Conservation (phyloP, 2,329 filamentous ascomycete species). For the Gyromitra esculenta region DNA sequence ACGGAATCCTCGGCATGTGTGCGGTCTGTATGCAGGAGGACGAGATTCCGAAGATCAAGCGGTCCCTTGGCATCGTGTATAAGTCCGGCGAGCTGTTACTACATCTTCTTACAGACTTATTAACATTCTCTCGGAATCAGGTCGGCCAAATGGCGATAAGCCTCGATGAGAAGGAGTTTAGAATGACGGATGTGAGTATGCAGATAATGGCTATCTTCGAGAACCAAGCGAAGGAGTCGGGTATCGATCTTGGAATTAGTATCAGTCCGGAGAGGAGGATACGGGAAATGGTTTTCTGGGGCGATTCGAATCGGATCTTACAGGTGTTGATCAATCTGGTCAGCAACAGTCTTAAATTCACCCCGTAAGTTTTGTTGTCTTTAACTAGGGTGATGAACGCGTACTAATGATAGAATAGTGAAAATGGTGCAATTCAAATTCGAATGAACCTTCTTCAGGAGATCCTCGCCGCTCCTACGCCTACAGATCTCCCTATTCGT, state of each 20-base stretch:
- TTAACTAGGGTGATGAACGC: background rate
- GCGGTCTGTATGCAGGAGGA: conserved; percentile 93
- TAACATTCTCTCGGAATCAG: conserved; percentile 95
- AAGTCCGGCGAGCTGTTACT: conserved; percentile 85
- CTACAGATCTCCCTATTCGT: conserved; percentile 9
- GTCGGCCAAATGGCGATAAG: conserved; percentile 80
- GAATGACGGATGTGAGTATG: conserved; percentile 81
- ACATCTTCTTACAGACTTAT: conserved; percentile 85
- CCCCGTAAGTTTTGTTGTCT: conserved; percentile 64
- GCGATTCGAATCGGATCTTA: conserved; percentile 89
- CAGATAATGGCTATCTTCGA: conserved; percentile 89
- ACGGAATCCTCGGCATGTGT: conserved; percentile 94
- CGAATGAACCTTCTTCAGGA: conserved; percentile 73
- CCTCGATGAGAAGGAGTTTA: conserved; percentile 85
- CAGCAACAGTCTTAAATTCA: conserved; percentile 92
- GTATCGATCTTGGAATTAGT: conserved; percentile 76
- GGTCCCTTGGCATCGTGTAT: conserved; percentile 86
- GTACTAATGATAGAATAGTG: conserved; percentile 49
- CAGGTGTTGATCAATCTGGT: conserved; percentile 95
- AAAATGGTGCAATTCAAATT: conserved; percentile 77
- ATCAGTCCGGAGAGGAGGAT: conserved; percentile 66
- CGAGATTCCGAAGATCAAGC: conserved; percentile 78
- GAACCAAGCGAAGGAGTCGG: conserved; percentile 83
- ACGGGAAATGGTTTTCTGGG: conserved; percentile 88
- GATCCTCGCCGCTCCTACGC: conserved; percentile 51